A percentile compares a stretch with the other conserved stretches of the same genome.
phyloP scores from a whole-genome alignment of 208 protist species.

The Wallacemonas sp. region DNA sequence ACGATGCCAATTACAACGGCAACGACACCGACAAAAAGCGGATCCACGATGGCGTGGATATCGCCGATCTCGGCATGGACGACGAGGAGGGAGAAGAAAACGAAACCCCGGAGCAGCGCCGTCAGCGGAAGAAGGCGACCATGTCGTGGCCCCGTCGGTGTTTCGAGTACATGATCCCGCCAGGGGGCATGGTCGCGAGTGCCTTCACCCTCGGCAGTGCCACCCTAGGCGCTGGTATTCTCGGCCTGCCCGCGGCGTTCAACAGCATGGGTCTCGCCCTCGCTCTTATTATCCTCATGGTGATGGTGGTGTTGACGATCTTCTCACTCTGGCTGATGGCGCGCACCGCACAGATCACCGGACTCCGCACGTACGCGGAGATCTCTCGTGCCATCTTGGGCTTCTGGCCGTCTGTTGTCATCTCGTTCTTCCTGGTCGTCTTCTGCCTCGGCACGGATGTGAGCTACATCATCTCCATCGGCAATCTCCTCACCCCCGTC shows the following conservation, averaged over 20 bases:
- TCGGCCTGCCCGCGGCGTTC: slow-evolving; percentile 49
- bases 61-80: slow-evolving; percentile 3
- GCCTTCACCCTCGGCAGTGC: no score
- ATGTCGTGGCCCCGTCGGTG: slow-evolving; percentile 8
- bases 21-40: slow-evolving; percentile 3
- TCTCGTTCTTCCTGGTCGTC: slow-evolving; percentile 50
- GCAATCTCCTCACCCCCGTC: slow-evolving; percentile 52
- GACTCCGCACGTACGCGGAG: slow-evolving; percentile 54
- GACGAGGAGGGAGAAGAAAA: slow-evolving; percentile 5
- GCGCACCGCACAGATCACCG: slow-evolving; percentile 46
- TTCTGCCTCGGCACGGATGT: slow-evolving; percentile 69
- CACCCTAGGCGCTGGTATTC: no score
- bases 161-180: slow-evolving; percentile 32
- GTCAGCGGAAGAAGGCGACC: neutral
- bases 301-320: slow-evolving; percentile 46
- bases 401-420: no score
- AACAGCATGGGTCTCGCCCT: slow-evolving; percentile 47
- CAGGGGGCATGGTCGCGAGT: no score
- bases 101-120: neutral
- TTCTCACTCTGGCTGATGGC: slow-evolving; percentile 59
- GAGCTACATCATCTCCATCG: slow-evolving; percentile 70
- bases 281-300: slow-evolving; percentile 56
- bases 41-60: neutral
- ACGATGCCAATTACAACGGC: neutral
- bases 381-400: slow-evolving; percentile 49